Percentiles rank a stretch among this genome's conserved stretches.
These are phyloP conservation scores for Phytophthora brassicae DNA, from an alignment of 352 stramenopile genomes.

Conservation along the genomic window DNA sequence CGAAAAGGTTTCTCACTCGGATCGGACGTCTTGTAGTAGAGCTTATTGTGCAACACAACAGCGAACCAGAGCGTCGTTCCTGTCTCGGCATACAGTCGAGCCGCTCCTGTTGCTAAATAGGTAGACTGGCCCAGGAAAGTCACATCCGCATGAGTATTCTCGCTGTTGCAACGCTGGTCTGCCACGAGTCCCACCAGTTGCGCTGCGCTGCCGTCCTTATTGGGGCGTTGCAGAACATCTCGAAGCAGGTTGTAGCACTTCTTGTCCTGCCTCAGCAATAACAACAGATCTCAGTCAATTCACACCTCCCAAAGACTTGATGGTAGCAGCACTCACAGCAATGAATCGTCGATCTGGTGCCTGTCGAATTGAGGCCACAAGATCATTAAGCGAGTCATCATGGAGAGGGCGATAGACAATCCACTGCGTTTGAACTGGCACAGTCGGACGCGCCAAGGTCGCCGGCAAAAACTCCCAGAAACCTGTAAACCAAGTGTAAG, in stretches of 20 bases:
- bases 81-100: conserved; percentile 38
- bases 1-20: conserved; percentile 41
- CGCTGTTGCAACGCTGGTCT: conserved; percentile 45
- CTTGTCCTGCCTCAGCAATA: conserved; percentile 43
- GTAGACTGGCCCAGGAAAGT: conserved; percentile 49
- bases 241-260: conserved; percentile 45
- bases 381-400: conserved; percentile 35
- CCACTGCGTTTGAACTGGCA: conserved; percentile 46
- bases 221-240: conserved; percentile 23
- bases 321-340: conserved; percentile 28
- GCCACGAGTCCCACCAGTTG: conserved; percentile 52
- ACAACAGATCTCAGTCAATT: not conserved
- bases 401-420: conserved; percentile 65
- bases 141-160: conserved; percentile 23
- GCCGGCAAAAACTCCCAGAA: conserved; percentile 62
- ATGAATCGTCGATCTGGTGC: conserved; percentile 39
- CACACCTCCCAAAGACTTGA: not conserved
- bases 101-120: conserved; percentile 40
- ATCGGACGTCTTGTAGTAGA: conserved; percentile 18
- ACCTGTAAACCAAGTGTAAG: conserved; percentile 16
- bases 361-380: conserved; percentile 39
- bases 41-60: conserved; percentile 42
- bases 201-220: conserved; percentile 1
- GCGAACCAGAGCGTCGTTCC: conserved; percentile 49
- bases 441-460: conserved; percentile 27